These are phyloP conservation scores for Neonectria faginata DNA, from an alignment of 2,329 filamentous ascomycete genomes.

Conservation along the genomic window DNA sequence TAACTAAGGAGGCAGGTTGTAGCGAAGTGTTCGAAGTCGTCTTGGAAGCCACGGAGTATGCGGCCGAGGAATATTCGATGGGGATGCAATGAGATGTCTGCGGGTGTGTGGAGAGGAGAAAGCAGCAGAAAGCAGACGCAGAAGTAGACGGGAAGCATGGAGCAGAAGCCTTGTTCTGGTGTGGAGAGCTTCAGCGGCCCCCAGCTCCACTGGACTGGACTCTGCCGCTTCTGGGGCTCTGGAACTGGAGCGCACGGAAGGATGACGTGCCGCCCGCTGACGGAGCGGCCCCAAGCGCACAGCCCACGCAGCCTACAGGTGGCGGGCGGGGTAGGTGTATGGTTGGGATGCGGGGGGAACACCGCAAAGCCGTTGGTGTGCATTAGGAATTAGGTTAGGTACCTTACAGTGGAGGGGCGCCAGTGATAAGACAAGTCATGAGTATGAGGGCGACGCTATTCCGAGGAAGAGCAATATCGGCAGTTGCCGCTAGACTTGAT, in stretches of 20 bases:
- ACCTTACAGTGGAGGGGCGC: constrained; percentile 14
- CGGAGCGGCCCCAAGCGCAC: constrained; percentile 10
- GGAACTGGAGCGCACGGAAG: constrained; percentile 8
- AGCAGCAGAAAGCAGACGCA: constrained; percentile 2
- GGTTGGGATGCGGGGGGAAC: constrained; percentile 18
- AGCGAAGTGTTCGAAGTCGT: not conserved
- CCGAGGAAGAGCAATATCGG: too few species aligned
- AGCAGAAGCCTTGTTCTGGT: constrained; percentile 9
- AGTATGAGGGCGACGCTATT: not conserved
- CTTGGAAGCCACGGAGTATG: not conserved
- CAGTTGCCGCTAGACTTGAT: not conserved
- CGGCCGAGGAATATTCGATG: constrained; percentile 16
- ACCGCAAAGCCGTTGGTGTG: not conserved
- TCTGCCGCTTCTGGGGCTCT: too few species aligned
- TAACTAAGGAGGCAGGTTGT: not conserved
- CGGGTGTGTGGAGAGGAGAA: constrained; percentile 1
- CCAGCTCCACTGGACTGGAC: not conserved
- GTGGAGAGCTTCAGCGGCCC: constrained; percentile 26
- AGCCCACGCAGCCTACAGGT: not conserved
- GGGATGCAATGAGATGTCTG: constrained; percentile 5
- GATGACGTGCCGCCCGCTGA: constrained; percentile 27
- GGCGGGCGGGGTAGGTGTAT: constrained; percentile 19
- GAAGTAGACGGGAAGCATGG: not conserved
- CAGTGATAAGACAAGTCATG: not conserved
- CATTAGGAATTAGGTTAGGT: not conserved